phyloP scores from a whole-genome alignment of 805 yeast genomes.

The Lipomyces starkeyi region DNA sequence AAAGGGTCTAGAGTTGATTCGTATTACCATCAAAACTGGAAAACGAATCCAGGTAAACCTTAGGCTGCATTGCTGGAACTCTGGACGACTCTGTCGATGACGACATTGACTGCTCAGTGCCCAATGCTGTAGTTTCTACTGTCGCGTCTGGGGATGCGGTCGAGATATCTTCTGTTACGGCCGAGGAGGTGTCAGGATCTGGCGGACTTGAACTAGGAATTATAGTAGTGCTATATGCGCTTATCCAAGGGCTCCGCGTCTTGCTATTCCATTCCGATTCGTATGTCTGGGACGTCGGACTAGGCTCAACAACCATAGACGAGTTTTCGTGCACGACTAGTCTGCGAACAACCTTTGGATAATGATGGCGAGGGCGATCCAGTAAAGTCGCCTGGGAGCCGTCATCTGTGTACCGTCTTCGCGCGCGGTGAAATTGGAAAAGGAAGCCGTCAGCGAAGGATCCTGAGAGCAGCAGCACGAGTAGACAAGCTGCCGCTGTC shows the following conservation, averaged over 20 bases:
- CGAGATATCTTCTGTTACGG: too few relatives aligned
- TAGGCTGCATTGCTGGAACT: not conserved
- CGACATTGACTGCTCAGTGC: not conserved
- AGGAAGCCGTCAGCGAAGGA: slow-evolving; percentile 1
- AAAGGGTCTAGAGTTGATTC: not conserved
- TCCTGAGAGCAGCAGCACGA: not conserved
- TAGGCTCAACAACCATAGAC: slow-evolving; percentile 7
- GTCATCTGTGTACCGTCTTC: slow-evolving; percentile 10
- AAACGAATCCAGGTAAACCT: not conserved
- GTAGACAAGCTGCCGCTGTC: not conserved
- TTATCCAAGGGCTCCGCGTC: not conserved
- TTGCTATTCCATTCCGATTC: not conserved
- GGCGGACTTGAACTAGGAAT: not conserved
- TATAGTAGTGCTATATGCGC: not conserved
- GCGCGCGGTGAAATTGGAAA: slow-evolving; percentile 10
- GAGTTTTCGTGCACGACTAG: slow-evolving; percentile 26
- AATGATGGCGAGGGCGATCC: slow-evolving; percentile 21
- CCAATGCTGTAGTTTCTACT: not conserved
- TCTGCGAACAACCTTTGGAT: slow-evolving; percentile 18
- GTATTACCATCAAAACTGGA: too few relatives aligned
- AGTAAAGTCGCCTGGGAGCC: slow-evolving; percentile 12
- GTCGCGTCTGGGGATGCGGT: not conserved
- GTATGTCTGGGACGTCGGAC: not conserved
- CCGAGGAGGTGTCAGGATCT: too few relatives aligned
- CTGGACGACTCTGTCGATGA: not conserved